Evolutionary conservation across 352 stramenopile genomes (phyloP).

Genomic region (Ophiocytium majus): DNA sequence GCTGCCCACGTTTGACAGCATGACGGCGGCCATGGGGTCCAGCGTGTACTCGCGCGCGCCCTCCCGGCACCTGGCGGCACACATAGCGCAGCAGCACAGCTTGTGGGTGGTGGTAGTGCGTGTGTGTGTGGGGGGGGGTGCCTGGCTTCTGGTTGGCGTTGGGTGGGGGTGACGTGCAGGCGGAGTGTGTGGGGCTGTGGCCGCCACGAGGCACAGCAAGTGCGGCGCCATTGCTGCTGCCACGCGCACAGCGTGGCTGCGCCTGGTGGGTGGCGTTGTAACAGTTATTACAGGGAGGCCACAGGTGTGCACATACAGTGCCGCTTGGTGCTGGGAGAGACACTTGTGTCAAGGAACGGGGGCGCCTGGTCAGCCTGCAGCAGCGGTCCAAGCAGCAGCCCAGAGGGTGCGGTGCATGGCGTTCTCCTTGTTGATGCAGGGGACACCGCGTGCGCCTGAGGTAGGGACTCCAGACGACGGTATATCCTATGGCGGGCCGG

Average conservation of each 20-base stretch:
- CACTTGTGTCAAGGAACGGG: too few species aligned
- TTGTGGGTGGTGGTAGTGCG: not conserved
- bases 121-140: not conserved
- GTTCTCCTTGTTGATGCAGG: too few species aligned
- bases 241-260: not conserved
- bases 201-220: not conserved
- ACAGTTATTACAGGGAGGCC: too few species aligned
- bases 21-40: not conserved
- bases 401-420: too few species aligned
- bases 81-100: not conserved
- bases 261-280: too few species aligned
- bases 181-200: not conserved
- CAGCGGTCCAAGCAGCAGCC: too few species aligned
- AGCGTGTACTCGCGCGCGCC: conserved; percentile 8
- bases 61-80: conserved; percentile 5
- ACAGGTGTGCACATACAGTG: too few species aligned
- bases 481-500: not conserved
- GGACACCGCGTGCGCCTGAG: too few species aligned
- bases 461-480: too few species aligned
- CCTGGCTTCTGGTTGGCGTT: not conserved
- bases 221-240: not conserved
- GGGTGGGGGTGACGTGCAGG: not conserved
- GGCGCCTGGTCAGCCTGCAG: too few species aligned
- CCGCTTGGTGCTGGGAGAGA: too few species aligned
- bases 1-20: not conserved